A percentile compares a stretch with the other conserved stretches of the same genome.
phyloP scores from a whole-genome alignment of 441 rosid species.

The Rhodomyrtus psidioides region DNA sequence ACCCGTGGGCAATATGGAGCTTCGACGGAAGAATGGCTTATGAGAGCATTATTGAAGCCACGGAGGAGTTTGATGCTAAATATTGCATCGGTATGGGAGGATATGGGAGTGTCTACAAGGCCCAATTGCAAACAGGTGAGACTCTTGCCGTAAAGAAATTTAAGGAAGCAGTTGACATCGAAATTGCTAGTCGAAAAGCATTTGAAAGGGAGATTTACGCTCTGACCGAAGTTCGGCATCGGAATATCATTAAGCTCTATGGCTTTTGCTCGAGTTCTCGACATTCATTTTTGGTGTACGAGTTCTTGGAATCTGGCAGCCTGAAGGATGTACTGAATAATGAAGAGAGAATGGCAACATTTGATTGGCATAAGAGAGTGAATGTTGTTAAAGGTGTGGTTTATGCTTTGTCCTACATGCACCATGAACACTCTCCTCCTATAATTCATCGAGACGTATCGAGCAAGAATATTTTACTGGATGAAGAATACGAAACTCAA shows the following conservation, averaged over 20 bases:
- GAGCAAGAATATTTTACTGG: constrained; percentile 18
- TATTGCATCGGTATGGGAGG: not conserved
- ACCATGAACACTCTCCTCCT: constrained; percentile 23
- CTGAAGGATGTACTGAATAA: not conserved
- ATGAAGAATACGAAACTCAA: constrained; percentile 11
- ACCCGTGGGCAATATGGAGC: not conserved
- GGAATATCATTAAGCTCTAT: constrained; percentile 24
- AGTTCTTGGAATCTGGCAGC: constrained; percentile 21
- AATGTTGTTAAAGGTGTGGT: constrained; percentile 20
- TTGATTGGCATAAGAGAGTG: constrained; percentile 21
- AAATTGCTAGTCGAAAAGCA: not conserved
- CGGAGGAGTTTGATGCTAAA: not conserved
- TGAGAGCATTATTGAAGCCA: not conserved
- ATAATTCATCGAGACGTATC: constrained; percentile 28
- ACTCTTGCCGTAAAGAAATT: constrained; percentile 22
- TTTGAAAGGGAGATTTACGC: constrained; percentile 12
- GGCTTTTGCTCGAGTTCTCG: constrained; percentile 24
- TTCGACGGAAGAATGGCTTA: not conserved
- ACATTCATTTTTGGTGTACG: constrained; percentile 21
- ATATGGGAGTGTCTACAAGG: not conserved
- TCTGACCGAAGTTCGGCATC: constrained; percentile 17
- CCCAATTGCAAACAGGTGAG: not conserved
- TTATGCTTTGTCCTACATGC: constrained; percentile 26
- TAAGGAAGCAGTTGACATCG: not conserved
- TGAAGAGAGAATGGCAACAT: not conserved